A percentile compares a stretch with the other conserved stretches of the same genome.
phyloP scores from a whole-genome alignment of 2,329 filamentous ascomycete genomes.

The Sphaceloma murrayae region DNA sequence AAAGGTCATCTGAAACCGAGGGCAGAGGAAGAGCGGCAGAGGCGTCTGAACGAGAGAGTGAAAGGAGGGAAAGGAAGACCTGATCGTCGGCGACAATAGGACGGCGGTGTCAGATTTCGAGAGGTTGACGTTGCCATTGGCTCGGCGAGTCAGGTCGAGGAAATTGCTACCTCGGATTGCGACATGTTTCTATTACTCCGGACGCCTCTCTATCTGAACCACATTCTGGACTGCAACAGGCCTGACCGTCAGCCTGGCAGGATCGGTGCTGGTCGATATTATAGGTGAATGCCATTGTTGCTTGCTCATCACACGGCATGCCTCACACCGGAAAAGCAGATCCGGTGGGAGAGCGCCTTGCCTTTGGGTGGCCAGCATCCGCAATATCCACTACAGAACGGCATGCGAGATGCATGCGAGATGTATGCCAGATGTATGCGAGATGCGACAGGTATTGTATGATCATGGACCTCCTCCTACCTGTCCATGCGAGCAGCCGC shows the following conservation, averaged over 20 bases:
- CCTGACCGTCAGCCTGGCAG: background rate
- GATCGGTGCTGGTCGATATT: background rate
- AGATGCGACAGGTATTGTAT: no score
- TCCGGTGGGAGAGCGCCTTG: no score
- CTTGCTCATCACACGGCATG: background rate
- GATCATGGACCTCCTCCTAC: no score
- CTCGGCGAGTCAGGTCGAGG: background rate
- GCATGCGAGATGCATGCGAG: no score
- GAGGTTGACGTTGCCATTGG: background rate
- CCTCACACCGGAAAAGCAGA: no score
- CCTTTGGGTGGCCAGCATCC: no score
- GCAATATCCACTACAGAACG: no score
- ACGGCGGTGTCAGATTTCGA: constrained; percentile 6
- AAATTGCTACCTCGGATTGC: background rate
- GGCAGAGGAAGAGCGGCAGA: background rate
- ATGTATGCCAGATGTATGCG: no score
- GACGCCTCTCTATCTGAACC: background rate
- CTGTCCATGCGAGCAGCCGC: no score
- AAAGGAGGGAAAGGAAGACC: constrained; percentile 9
- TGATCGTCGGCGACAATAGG: constrained; percentile 10
- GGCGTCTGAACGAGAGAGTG: background rate
- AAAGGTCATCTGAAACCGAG: constrained; percentile 8
- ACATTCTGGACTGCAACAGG: background rate
- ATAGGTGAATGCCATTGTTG: background rate
- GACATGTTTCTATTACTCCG: background rate